Evolutionary conservation across 345 rosid species (phyloP).

Genomic region (Hevea brasiliensis): DNA sequence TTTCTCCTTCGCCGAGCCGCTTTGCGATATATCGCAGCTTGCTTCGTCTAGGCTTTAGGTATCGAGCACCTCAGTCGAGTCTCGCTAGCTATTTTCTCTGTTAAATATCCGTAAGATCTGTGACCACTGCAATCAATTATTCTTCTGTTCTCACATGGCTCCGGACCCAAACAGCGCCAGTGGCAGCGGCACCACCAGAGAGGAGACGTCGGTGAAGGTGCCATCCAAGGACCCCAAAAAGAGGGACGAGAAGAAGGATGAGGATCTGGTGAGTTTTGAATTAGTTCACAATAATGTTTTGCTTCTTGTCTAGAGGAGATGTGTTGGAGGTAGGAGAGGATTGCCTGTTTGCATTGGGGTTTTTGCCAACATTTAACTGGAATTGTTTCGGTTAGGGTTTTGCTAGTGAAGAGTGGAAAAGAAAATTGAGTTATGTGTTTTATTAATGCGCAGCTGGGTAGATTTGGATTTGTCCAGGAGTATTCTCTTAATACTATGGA

Average conservation of each 20-base stretch:
- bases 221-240: slow-evolving; percentile 84
- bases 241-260: slow-evolving; percentile 90
- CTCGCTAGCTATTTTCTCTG: background rate
- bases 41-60: background rate
- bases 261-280: slow-evolving; percentile 63
- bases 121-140: background rate
- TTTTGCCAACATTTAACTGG: background rate
- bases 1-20: slow-evolving; percentile 23
- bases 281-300: background rate
- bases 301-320: background rate
- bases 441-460: background rate
- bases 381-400: background rate
- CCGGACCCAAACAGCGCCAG: slow-evolving; percentile 58
- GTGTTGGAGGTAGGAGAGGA: background rate
- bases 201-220: slow-evolving; percentile 54
- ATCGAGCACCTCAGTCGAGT: background rate
- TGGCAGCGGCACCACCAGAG: slow-evolving; percentile 43
- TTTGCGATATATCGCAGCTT: background rate
- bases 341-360: background rate
- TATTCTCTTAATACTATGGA: too few relatives aligned
- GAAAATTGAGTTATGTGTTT: background rate
- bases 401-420: background rate
- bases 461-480: too few relatives aligned
- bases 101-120: background rate
- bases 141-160: slow-evolving; percentile 29